Conservation (phyloP, 2,329 filamentous ascomycete species). For the Beauveria bassiana region DNA sequence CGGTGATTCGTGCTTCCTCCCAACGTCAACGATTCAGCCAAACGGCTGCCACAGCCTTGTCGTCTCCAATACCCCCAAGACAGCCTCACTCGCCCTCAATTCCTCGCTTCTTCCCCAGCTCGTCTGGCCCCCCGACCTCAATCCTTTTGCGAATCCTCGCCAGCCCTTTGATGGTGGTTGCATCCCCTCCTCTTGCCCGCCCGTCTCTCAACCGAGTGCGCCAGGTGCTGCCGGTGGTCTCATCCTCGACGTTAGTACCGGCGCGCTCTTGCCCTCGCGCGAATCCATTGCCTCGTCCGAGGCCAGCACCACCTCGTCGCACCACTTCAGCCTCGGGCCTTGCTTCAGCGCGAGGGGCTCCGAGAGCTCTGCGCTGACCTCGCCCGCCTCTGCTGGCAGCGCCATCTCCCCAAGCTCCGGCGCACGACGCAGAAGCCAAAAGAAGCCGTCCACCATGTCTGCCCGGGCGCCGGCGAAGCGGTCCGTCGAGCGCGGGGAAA, state of each 20-base stretch:
- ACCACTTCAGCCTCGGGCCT: neutral
- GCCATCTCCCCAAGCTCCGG: constrained; percentile 6
- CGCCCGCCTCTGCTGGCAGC: constrained; percentile 3
- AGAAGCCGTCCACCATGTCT: constrained; percentile 1
- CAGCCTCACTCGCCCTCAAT: neutral
- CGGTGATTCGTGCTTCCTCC: constrained; percentile 2
- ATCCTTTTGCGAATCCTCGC: constrained; percentile 5
- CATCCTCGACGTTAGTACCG: constrained; percentile 8
- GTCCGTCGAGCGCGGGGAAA: constrained; percentile 31
- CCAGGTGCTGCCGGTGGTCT: neutral
- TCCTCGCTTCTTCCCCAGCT: neutral
- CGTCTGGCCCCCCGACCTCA: constrained; percentile 4
- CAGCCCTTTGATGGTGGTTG: neutral
- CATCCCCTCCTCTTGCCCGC: neutral
- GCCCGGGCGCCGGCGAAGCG: constrained; percentile 26
- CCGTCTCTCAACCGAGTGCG: neutral
- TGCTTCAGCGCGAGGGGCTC: constrained; percentile 10
- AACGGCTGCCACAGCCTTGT: constrained; percentile 7
- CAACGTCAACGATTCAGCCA: constrained; percentile 1
- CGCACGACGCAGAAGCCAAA: neutral
- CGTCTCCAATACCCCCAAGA: neutral
- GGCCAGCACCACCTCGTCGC: neutral
- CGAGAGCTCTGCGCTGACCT: neutral
- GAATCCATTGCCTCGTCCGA: neutral
- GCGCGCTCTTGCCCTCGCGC: constrained; percentile 3